Evolutionary conservation across 805 yeast genomes (phyloP).

Genomic region (Spathaspora passalidarum): DNA sequence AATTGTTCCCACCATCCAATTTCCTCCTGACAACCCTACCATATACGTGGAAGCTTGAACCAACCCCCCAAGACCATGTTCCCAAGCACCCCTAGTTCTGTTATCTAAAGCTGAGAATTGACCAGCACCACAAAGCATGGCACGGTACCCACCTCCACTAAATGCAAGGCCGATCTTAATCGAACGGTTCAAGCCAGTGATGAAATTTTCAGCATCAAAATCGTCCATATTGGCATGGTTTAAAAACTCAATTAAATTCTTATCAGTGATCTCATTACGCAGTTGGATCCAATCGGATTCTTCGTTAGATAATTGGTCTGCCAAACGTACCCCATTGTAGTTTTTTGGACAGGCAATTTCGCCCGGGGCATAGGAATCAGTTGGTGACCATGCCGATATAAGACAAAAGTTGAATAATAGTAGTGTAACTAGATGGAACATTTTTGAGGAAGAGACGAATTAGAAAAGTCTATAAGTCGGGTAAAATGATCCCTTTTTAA

Average conservation of each 20-base stretch:
- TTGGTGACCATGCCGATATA: constrained; percentile 45
- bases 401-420: neutral
- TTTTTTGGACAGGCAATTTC: constrained; percentile 49
- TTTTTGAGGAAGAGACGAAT: neutral
- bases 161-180: constrained; percentile 35
- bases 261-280: constrained; percentile 45
- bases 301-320: constrained; percentile 40
- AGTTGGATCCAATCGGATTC: constrained; percentile 54
- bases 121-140: constrained; percentile 42
- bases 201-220: constrained; percentile 44
- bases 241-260: constrained; percentile 45
- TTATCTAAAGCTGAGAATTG: constrained; percentile 38
- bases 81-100: constrained; percentile 25
- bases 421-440: neutral
- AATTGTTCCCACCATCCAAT: constrained; percentile 37
- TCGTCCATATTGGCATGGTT: constrained; percentile 44
- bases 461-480: neutral
- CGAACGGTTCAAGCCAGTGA: constrained; percentile 23
- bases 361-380: constrained; percentile 62
- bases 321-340: constrained; percentile 41
- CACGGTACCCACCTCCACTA: constrained; percentile 39
- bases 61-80: constrained; percentile 37
- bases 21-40: constrained; percentile 41
- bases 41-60: constrained; percentile 38
- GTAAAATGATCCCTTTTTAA: too few species aligned